Evolutionary conservation across 495 filamentous ascomycete genomes (phyloP).

Genomic region (Talaromyces nanjingensis): DNA sequence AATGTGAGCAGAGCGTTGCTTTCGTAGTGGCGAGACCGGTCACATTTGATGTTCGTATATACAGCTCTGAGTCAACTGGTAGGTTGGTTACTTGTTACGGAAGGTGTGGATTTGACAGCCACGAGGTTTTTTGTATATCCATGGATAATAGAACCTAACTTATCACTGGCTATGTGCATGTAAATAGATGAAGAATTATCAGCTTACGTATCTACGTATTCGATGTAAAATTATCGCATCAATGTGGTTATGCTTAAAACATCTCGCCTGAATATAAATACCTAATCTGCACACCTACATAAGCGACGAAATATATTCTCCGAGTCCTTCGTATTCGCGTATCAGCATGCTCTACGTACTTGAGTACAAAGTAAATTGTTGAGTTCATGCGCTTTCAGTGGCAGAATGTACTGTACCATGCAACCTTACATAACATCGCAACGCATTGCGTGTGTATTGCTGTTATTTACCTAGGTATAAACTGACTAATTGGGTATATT

Average conservation of each 20-base stretch:
- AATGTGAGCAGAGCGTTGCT: background rate
- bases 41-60: background rate
- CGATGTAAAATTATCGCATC: background rate
- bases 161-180: no score
- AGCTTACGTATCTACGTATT: background rate
- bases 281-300: background rate
- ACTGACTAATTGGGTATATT: background rate
- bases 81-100: background rate
- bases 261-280: background rate
- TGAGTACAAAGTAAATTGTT: no score
- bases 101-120: background rate
- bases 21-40: background rate
- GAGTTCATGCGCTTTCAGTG: background rate
- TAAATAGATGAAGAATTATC: background rate
- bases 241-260: background rate
- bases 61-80: background rate
- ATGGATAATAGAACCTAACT: no score
- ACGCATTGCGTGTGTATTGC: background rate
- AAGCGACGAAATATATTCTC: background rate
- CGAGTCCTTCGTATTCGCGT: background rate
- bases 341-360: background rate
- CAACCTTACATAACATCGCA: background rate
- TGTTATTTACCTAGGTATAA: background rate
- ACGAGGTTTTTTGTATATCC: background rate
- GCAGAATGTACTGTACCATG: background rate